These are phyloP conservation scores for Persicaria tinctoria DNA, from an alignment of 148 eudicot species.

Conservation along the genomic window DNA sequence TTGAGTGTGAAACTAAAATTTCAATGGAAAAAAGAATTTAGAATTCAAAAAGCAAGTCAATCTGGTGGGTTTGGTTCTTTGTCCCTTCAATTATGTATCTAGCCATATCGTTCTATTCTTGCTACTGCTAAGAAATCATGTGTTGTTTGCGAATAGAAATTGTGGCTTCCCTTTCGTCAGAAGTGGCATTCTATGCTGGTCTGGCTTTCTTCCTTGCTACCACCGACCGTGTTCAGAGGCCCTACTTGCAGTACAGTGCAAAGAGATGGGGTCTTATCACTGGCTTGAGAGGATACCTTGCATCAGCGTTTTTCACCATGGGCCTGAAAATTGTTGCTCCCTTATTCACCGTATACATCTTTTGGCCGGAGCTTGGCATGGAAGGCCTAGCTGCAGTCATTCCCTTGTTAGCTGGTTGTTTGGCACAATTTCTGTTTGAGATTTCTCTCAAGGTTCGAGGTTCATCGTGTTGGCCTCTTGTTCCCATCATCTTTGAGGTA, in stretches of 20 bases:
- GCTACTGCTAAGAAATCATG: background rate
- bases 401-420: slow-evolving; percentile 59
- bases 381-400: slow-evolving; percentile 50
- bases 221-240: slow-evolving; percentile 62
- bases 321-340: slow-evolving; percentile 73
- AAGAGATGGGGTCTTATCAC: slow-evolving; percentile 75
- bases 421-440: slow-evolving; percentile 61
- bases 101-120: too few relatives aligned
- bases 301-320: slow-evolving; percentile 45
- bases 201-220: slow-evolving; percentile 45
- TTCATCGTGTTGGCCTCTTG: slow-evolving; percentile 79
- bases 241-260: slow-evolving; percentile 70
- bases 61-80: background rate
- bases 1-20: background rate
- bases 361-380: slow-evolving; percentile 67
- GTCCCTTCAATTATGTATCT: background rate
- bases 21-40: background rate
- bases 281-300: slow-evolving; percentile 59
- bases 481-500: slow-evolving; percentile 91
- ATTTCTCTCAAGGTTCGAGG: slow-evolving; percentile 28
- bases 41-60: background rate
- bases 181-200: slow-evolving; percentile 63
- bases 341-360: slow-evolving; percentile 37
- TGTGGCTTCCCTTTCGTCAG: slow-evolving; percentile 43
- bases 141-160: slow-evolving; percentile 40